A percentile compares a stretch with the other conserved stretches of the same genome.
These are phyloP conservation scores for Sclerotinia subarctica DNA, from an alignment of 2,329 filamentous ascomycete genomes.

Conservation along the genomic window DNA sequence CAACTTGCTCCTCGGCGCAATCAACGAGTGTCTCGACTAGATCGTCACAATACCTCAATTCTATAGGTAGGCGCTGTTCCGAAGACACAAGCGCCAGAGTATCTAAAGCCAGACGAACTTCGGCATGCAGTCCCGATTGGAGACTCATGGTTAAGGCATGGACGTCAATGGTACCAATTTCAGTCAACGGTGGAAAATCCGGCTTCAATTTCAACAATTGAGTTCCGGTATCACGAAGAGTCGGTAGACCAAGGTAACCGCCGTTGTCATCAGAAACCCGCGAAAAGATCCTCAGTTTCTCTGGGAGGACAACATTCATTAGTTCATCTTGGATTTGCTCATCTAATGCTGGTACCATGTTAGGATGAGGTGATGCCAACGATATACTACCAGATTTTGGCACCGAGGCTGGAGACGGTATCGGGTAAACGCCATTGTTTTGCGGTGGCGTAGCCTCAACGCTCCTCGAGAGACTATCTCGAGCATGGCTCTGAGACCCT, in stretches of 20 bases:
- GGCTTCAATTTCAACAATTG: constrained; percentile 69
- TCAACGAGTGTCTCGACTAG: constrained; percentile 84
- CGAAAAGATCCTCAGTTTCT: constrained; percentile 42
- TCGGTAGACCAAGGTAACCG: constrained; percentile 50
- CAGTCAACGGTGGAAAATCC: constrained; percentile 68
- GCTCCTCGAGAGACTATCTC: constrained; percentile 52
- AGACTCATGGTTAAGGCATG: constrained; percentile 85
- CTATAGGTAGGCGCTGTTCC: constrained; percentile 58
- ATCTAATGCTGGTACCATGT: constrained; percentile 25
- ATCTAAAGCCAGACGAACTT: constrained; percentile 87
- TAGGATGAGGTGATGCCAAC: constrained; percentile 33
- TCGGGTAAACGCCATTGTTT: constrained; percentile 43
- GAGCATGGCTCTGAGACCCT: constrained; percentile 45
- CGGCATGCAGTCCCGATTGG: constrained; percentile 83
- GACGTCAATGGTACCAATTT: constrained; percentile 86
- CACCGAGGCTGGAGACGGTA: constrained; percentile 46
- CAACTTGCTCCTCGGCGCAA: constrained; percentile 84
- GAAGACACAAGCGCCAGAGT: constrained; percentile 67
- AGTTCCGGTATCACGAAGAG: constrained; percentile 19
- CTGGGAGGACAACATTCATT: constrained; percentile 24
- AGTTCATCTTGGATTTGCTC: constrained; percentile 15
- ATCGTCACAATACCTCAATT: constrained; percentile 77
- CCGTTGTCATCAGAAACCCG: constrained; percentile 61
- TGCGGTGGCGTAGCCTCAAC: constrained; percentile 44
- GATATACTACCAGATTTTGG: constrained; percentile 32